phyloP scores from a whole-genome alignment of 192 early-diverging fungal genomes.

The Allomyces macrogynus region DNA sequence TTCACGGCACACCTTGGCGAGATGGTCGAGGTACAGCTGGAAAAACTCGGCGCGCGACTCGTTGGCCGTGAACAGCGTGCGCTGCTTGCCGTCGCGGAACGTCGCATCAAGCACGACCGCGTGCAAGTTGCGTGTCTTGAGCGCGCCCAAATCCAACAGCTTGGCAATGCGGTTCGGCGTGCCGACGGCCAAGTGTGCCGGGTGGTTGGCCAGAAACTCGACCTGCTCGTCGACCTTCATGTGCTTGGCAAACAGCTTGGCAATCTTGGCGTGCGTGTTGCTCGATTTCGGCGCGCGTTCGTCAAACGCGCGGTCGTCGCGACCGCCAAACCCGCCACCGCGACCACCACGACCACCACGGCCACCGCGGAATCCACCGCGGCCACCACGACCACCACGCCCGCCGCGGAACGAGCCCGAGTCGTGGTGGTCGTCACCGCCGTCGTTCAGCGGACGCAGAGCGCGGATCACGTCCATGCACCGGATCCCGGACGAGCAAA shows the following conservation, averaged over 20 bases:
- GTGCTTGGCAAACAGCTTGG: conserved; percentile 60
- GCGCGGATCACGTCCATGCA: neutral
- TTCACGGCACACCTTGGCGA: conserved; percentile 24
- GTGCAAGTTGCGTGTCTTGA: neutral
- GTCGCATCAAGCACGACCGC: neutral
- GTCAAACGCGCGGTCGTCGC: neutral
- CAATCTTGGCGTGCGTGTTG: conserved; percentile 15
- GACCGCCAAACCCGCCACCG: neutral
- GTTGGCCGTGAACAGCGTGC: neutral
- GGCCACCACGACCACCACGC: neutral
- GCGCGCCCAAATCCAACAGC: conserved; percentile 26
- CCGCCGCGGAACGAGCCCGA: neutral
- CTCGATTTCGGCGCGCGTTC: neutral
- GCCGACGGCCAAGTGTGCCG: conserved; percentile 43
- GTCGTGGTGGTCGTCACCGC: neutral
- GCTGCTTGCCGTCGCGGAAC: neutral
- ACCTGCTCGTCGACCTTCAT: conserved; percentile 53
- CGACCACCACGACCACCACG: neutral
- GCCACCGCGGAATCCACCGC: neutral
- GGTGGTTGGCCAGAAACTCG: conserved; percentile 20
- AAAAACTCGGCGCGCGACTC: conserved; percentile 1
- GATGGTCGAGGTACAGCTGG: neutral
- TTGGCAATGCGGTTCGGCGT: conserved; percentile 44
- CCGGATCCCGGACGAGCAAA: neutral
- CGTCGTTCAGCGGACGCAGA: neutral